Evolutionary conservation across 345 rosid genomes (phyloP), one percentile per base, ranked within the genome.

Genomic region (Leavenworthia alabamica): DNA sequence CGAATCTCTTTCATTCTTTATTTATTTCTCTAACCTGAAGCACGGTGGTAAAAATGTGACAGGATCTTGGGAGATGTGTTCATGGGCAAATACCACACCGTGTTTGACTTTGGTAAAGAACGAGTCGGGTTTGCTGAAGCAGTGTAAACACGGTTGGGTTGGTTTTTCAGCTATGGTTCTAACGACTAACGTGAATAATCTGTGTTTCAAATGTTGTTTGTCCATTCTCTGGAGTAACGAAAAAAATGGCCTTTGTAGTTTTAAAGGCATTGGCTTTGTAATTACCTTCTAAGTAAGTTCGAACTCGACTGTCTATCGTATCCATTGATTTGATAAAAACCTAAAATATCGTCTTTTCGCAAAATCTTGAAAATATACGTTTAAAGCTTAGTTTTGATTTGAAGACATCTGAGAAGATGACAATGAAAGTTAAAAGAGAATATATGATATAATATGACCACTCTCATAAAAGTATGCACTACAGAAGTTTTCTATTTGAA

Each of bases 11-110:
- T 62, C 26, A 43, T 1, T 41, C 8, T 55, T 2, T 40, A 15
- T 4, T 44, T 24, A n/a, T 24, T 10, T 47, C 8, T 16, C 50
- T 71, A 42, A 58, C 12, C 32, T 0, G 1, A 32, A 56, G 8
- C 13, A 40, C 23, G 55, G 49, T 58, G 29, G 13, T 40, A 4
- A 64, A 56, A 64, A 24, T 56, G 23, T 56, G 79, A 67, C 82
- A 89, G 97, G 98, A 91, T 91, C 62, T 10, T 91, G 75, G 98
- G 98, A 53, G 98, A 91, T 64, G 66, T 86, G 44, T 91, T 88
- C 83, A 91, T 88, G 95, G 96, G 98, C 9, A 86, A 76, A 37
- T 88, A 78, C 80, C 99, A 93, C 76, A 93, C 97, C 0, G 86
- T 93, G 11, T 89, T 93, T 17, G 99, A 93, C 78, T 87, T 67